phyloP scores from a whole-genome alignment of 2,329 filamentous ascomycete species.

The Lachnellula arida region DNA sequence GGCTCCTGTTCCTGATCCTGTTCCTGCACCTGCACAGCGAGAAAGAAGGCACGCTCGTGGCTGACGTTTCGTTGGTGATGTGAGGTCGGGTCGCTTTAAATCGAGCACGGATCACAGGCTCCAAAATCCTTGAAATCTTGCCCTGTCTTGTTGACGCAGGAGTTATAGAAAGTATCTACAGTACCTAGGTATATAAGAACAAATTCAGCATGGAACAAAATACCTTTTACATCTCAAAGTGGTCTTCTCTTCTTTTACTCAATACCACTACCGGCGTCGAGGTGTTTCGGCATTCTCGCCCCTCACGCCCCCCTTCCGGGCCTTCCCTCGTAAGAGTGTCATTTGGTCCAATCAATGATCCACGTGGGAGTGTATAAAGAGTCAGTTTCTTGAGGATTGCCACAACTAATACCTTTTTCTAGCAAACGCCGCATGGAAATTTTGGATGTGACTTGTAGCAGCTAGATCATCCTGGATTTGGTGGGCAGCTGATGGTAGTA shows the following conservation, averaged over 20 bases:
- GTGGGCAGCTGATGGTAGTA: too few relatives aligned
- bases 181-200: not conserved
- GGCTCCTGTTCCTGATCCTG: not conserved
- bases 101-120: too few relatives aligned
- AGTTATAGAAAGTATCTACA: too few relatives aligned
- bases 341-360: conserved; percentile 13
- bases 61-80: too few relatives aligned
- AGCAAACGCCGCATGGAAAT: not conserved
- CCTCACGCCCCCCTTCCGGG: not conserved
- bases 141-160: not conserved
- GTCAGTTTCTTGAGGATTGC: not conserved
- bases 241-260: not conserved
- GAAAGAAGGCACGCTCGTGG: too few relatives aligned
- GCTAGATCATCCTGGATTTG: not conserved
- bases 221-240: not conserved
- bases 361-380: conserved; percentile 8
- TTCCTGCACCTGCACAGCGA: too few relatives aligned
- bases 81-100: too few relatives aligned
- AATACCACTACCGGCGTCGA: conserved; percentile 2
- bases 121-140: not conserved
- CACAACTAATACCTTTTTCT: not conserved
- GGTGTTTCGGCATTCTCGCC: conserved; percentile 7
- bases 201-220: not conserved
- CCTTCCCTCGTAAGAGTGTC: not conserved
- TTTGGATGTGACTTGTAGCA: not conserved